phyloP scores from a whole-genome alignment of 169 alveolate species.

The Fabrea salina region DNA sequence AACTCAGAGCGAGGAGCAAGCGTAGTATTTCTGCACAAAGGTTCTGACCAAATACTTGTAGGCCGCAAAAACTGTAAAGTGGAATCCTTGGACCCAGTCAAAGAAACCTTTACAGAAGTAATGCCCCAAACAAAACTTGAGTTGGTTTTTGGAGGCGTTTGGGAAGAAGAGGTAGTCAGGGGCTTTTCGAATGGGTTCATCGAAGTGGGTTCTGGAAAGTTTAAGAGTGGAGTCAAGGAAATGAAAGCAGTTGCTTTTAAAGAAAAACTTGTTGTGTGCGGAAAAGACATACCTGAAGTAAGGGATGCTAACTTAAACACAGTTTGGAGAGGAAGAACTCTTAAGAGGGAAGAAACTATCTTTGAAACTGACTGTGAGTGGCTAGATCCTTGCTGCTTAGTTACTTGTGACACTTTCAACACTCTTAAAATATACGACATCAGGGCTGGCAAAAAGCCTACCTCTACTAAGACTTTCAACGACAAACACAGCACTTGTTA shows the following conservation, averaged over 20 bases:
- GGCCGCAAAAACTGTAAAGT: not conserved
- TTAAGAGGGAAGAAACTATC: not conserved
- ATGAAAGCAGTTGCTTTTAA: not conserved
- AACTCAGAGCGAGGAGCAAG: not conserved
- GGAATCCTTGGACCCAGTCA: not conserved
- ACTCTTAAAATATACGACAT: not conserved
- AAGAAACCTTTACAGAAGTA: not conserved
- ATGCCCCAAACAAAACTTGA: not conserved
- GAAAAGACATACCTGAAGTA: not conserved
- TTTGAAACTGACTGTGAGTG: not conserved
- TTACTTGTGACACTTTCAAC: not conserved
- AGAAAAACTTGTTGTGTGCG: not conserved
- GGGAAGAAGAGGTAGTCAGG: not conserved
- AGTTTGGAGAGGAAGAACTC: constrained; percentile 14
- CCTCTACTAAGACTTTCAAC: not conserved
- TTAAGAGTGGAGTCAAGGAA: not conserved
- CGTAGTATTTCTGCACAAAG: not conserved
- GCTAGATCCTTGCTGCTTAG: not conserved
- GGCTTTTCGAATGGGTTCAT: not conserved
- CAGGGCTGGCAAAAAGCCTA: constrained; percentile 18
- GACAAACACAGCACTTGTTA: not conserved
- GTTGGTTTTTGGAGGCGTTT: not conserved
- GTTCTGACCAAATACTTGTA: not conserved
- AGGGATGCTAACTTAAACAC: not conserved
- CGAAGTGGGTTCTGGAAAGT: not conserved